phyloP scores from a whole-genome alignment of 495 filamentous ascomycete genomes.

The Entonaema liquescens region DNA sequence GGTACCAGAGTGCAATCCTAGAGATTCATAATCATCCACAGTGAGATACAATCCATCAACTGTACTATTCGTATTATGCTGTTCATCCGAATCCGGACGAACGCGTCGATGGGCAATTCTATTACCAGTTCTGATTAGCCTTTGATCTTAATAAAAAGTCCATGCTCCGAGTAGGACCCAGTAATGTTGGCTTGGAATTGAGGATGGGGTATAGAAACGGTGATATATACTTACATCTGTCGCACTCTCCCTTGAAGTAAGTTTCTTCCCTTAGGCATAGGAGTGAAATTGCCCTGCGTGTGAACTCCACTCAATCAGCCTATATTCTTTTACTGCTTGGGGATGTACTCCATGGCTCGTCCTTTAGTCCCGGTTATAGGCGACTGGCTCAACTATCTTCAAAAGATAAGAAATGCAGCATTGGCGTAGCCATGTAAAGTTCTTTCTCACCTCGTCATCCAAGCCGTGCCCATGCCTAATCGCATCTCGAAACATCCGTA shows the following conservation, averaged over 20 bases:
- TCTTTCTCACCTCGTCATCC: slow-evolving; percentile 40
- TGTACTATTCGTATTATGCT: not conserved
- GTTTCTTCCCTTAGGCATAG: slow-evolving; percentile 30
- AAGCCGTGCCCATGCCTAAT: slow-evolving; percentile 41
- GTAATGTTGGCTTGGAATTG: not conserved
- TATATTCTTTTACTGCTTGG: not conserved
- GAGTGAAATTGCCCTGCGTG: slow-evolving; percentile 43
- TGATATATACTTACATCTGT: slow-evolving; percentile 43
- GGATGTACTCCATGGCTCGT: not conserved
- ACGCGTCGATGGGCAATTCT: slow-evolving; percentile 41
- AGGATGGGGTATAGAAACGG: not conserved
- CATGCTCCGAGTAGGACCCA: not conserved
- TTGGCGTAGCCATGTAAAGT: not conserved
- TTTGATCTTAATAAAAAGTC: not conserved
- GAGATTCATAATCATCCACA: slow-evolving; percentile 41
- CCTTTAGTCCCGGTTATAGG: not conserved
- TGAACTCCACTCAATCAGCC: not conserved
- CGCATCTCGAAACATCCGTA: slow-evolving; percentile 42
- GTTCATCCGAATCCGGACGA: slow-evolving; percentile 18
- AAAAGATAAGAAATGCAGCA: slow-evolving; percentile 5
- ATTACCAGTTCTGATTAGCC: slow-evolving; percentile 16
- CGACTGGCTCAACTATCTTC: not conserved
- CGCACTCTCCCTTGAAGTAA: slow-evolving; percentile 43
- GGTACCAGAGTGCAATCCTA: slow-evolving; percentile 46
- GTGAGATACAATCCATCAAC: slow-evolving; percentile 44